phyloP scores from a whole-genome alignment of 192 early-diverging fungal species.

The Coemansia sp. region DNA sequence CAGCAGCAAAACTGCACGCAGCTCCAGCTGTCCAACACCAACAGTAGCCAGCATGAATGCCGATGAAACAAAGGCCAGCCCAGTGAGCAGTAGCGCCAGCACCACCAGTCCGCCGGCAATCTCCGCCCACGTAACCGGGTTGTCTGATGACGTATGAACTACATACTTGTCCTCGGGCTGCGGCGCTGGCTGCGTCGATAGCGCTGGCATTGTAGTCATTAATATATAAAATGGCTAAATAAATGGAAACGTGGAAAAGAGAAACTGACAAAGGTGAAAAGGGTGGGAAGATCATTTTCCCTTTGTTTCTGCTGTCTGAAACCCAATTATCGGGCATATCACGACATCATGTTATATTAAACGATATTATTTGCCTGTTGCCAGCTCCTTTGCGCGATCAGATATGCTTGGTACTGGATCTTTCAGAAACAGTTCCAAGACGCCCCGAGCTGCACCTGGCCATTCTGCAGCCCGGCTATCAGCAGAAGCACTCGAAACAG shows the following conservation, averaged over 20 bases:
- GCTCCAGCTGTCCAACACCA: slow-evolving; percentile 47
- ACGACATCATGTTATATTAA: not conserved
- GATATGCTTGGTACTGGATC: slow-evolving; percentile 58
- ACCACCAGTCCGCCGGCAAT: slow-evolving; percentile 35
- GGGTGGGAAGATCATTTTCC: not conserved
- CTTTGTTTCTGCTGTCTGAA: not conserved
- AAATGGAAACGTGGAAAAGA: slow-evolving; percentile 1
- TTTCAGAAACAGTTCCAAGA: slow-evolving; percentile 20
- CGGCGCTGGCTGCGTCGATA: not conserved
- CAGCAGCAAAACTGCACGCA: slow-evolving; percentile 37
- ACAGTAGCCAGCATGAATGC: slow-evolving; percentile 45
- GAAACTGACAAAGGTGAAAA: not conserved
- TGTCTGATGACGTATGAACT: slow-evolving; percentile 2
- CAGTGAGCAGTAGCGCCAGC: slow-evolving; percentile 22
- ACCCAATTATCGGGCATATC: not conserved
- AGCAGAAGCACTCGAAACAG: not conserved
- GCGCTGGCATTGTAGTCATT: not conserved
- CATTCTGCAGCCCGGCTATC: slow-evolving; percentile 5
- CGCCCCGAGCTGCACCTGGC: not conserved
- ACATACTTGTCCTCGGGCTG: not conserved
- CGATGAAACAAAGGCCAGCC: slow-evolving; percentile 29
- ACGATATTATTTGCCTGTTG: not conserved
- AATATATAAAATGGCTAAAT: not conserved
- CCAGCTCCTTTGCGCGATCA: slow-evolving; percentile 43
- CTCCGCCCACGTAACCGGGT: slow-evolving; percentile 30